These are phyloP conservation scores for Piper longum DNA, from an alignment of 164 flowering plant species.

Conservation along the genomic window DNA sequence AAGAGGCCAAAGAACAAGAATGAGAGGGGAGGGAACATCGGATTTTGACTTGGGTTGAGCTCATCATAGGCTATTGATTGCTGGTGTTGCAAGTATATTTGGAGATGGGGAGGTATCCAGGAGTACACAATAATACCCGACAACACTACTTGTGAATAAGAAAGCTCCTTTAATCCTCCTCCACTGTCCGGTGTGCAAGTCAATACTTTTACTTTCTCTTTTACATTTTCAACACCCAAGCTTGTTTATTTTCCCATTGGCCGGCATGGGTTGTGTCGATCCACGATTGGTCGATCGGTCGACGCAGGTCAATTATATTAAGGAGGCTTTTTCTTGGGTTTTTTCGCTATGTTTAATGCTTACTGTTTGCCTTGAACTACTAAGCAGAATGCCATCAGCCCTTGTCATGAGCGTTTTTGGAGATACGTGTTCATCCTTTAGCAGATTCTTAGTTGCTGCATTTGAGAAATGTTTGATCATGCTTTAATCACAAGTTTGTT, in stretches of 20 bases:
- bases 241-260: neutral
- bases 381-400: too few species aligned
- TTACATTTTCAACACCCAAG: neutral
- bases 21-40: constrained; percentile 1
- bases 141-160: constrained; percentile 19
- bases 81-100: constrained; percentile 5
- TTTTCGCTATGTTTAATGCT: too few species aligned
- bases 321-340: too few species aligned
- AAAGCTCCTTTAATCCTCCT: constrained; percentile 9
- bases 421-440: too few species aligned
- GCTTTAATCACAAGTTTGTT: neutral
- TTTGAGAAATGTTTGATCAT: neutral
- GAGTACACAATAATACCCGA: constrained; percentile 21
- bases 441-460: neutral
- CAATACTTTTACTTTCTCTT: constrained; percentile 10
- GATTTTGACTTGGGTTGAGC: constrained; percentile 40
- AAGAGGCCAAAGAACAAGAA: neutral
- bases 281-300: too few species aligned
- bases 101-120: constrained; percentile 1
- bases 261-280: too few species aligned
- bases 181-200: constrained; percentile 11
- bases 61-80: constrained; percentile 54
- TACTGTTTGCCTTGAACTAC: too few species aligned
- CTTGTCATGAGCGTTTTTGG: neutral
- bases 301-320: too few species aligned